Evolutionary conservation across 2,329 filamentous ascomycete genomes (phyloP).

Genomic region (Aspergillus viridinutans): DNA sequence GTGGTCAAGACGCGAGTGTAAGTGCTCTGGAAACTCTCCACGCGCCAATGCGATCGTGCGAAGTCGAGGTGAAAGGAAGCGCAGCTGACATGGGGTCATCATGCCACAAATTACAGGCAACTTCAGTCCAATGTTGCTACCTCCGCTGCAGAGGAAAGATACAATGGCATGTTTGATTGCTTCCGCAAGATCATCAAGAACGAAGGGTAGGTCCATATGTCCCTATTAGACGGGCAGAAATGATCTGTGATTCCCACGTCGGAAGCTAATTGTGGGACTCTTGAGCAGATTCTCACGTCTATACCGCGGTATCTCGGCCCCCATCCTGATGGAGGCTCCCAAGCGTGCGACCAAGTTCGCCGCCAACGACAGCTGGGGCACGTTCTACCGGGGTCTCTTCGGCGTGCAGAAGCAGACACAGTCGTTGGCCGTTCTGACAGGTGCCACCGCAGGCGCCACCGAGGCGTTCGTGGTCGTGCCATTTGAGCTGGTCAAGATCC

Average conservation of each 20-base stretch:
- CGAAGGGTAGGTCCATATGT: slow-evolving; percentile 67
- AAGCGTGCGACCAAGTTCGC: slow-evolving; percentile 98
- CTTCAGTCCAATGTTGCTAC: slow-evolving; percentile 68
- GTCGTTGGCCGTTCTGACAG: slow-evolving; percentile 84
- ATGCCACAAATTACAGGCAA: slow-evolving; percentile 55
- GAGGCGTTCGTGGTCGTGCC: slow-evolving; percentile 96
- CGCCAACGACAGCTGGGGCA: slow-evolving; percentile 97
- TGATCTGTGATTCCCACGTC: neutral
- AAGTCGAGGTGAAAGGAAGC: neutral
- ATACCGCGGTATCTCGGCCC: slow-evolving; percentile 92
- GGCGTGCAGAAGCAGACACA: slow-evolving; percentile 85
- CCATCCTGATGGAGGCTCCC: slow-evolving; percentile 95
- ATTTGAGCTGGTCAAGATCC: slow-evolving; percentile 98
- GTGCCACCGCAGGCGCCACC: slow-evolving; percentile 89
- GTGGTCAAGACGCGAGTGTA: slow-evolving; percentile 98
- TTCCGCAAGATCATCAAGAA: slow-evolving; percentile 95
- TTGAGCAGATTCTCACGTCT: slow-evolving; percentile 69
- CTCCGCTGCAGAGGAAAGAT: slow-evolving; percentile 68
- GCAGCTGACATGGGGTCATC: neutral
- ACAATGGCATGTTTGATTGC: slow-evolving; percentile 97
- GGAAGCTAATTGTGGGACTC: neutral
- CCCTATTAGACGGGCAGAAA: neutral
- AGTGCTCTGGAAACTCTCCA: slow-evolving; percentile 34
- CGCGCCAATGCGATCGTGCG: neutral
- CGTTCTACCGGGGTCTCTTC: slow-evolving; percentile 85